Percentiles rank a stretch among this genome's conserved stretches.
phyloP scores from a whole-genome alignment of 306 rosid species.

The Gastrolobium villosum region DNA sequence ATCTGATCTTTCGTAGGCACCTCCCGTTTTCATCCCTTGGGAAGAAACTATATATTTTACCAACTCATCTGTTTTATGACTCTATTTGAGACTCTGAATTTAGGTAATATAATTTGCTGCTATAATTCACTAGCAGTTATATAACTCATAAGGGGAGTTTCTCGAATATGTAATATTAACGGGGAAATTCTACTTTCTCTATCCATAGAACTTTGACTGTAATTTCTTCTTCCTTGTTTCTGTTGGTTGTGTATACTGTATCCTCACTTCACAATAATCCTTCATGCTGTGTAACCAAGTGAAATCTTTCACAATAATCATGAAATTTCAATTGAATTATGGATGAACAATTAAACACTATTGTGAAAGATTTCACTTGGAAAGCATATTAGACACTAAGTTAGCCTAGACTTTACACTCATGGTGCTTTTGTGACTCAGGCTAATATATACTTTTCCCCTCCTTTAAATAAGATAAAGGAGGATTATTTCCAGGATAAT shows the following conservation, averaged over 20 bases:
- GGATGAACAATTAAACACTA: not conserved
- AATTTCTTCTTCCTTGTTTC: not conserved
- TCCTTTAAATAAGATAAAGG: slow-evolving; percentile 15
- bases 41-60: not conserved
- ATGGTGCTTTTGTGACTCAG: not conserved
- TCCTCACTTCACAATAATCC: not conserved
- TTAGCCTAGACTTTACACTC: not conserved
- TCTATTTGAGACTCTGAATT: slow-evolving; percentile 5
- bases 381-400: not conserved
- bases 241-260: not conserved
- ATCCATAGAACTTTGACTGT: not conserved
- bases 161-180: not conserved
- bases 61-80: not conserved
- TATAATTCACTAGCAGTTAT: not conserved
- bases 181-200: not conserved
- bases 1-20: not conserved
- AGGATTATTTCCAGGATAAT: slow-evolving; percentile 42
- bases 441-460: not conserved
- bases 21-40: not conserved
- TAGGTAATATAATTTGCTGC: not conserved
- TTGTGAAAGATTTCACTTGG: slow-evolving; percentile 10
- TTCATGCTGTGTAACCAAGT: not conserved
- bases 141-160: not conserved
- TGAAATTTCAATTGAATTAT: not conserved
- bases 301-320: not conserved